Evolutionary conservation across 495 filamentous ascomycete species (phyloP), one percentile per base, ranked within the genome.

Genomic region (Penicillium diatomitis): DNA sequence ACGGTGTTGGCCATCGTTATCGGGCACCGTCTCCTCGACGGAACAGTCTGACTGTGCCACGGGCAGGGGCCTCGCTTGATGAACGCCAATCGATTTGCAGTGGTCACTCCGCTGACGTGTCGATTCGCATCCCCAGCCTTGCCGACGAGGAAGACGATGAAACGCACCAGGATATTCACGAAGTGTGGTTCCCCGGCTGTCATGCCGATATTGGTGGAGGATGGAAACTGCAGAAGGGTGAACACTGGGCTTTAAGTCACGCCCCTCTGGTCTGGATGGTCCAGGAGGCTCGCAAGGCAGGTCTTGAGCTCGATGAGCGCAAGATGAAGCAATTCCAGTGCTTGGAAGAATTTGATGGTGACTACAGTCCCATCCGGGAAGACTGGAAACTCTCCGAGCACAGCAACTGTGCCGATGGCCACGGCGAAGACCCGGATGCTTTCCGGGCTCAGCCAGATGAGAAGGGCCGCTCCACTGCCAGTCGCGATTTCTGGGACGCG

Each of bases 171-270:
- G 85, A 91, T 55, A 84, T 92, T 47, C 81, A 87, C 55, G 86
- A 90, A 52, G 72, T 90, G 7, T 92, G 88, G 88, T 94, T 92
- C 60, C 75, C 86, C 0, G 88, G 88, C 36, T 81, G 83, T 33
- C 88, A 94, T 56, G 87, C 79, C 7, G 88, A 94, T 53, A 81
- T 94, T 31, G 88, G 88, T 10, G 88, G 89, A 27, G 88, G 88
- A 1, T 95, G 88, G 88, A 80, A 81, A 46, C 65, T 84, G 4
- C 52, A 68, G 0, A 57, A 66, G 0, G 81, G 73, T 1, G 77
- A 82, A 59, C 70, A 74, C 39, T 72, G 69, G 56, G 65, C 84
- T 2, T 72, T 89, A 8, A 86, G 82, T 48, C 86, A 95, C 57
- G 75, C 82, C 6, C 87, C 88, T 2, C 70, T 92, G 3, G 78